Evolutionary conservation across 306 rosid genomes (phyloP).

Genomic region (Vigna mungo): DNA sequence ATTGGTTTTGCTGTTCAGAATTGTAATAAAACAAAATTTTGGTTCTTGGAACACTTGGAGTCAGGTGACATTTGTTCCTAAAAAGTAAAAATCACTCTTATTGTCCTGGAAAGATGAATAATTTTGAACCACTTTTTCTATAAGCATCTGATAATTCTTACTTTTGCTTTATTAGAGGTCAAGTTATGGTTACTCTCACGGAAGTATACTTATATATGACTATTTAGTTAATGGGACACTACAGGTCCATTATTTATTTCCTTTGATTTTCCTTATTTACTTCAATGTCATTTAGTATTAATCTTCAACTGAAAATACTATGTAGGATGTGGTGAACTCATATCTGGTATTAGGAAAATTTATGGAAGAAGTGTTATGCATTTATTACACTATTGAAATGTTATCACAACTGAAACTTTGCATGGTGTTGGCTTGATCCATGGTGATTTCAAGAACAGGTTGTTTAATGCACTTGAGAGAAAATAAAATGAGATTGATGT

Average conservation of each 20-base stretch:
- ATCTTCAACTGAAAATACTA: constrained; percentile 39
- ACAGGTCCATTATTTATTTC: constrained; percentile 63
- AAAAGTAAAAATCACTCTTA: neutral
- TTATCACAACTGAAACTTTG: constrained; percentile 77
- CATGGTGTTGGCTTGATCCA: constrained; percentile 84
- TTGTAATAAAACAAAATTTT: neutral
- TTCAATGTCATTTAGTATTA: constrained; percentile 31
- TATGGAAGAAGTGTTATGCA: constrained; percentile 88
- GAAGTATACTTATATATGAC: constrained; percentile 79
- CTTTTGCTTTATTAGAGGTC: constrained; percentile 69
- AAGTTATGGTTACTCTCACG: constrained; percentile 81
- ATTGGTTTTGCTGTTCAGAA: no score
- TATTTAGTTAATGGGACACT: constrained; percentile 87
- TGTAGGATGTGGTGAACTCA: constrained; percentile 85
- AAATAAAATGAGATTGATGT: no score
- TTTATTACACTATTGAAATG: constrained; percentile 90
- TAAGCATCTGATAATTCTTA: constrained; percentile 49
- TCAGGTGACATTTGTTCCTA: neutral
- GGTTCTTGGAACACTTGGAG: neutral
- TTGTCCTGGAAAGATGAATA: neutral
- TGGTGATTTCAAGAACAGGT: constrained; percentile 77
- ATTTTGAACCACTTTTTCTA: constrained; percentile 43
- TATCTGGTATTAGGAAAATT: constrained; percentile 68
- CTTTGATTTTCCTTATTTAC: constrained; percentile 16
- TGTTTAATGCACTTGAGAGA: no score